Evolutionary conservation across 1,284 basidiomycete genomes (phyloP).

Genomic region (Afroboletus lepidellus): DNA sequence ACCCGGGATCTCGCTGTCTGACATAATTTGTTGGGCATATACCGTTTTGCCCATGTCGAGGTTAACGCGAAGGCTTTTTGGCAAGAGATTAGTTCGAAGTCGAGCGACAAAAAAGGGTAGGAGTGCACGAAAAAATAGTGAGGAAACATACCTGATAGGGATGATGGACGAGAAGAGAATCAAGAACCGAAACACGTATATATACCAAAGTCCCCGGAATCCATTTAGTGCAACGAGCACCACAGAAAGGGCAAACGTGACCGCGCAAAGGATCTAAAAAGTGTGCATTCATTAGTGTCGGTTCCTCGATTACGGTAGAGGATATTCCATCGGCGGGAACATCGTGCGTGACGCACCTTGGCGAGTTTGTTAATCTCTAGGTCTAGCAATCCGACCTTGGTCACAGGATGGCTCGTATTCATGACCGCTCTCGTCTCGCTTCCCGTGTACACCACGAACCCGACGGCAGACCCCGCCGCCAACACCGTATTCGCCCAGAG

Average conservation of each 20-base stretch:
- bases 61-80: constrained; percentile 89
- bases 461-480: constrained; percentile 91
- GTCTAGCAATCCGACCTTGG: constrained; percentile 92
- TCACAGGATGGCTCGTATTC: constrained; percentile 97
- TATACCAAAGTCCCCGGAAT: constrained; percentile 94
- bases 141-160: constrained; percentile 81
- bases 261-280: constrained; percentile 84
- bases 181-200: constrained; percentile 95
- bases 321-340: background rate
- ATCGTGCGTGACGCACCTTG: constrained; percentile 58
- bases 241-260: constrained; percentile 90
- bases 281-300: background rate
- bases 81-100: background rate
- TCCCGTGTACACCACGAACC: constrained; percentile 93
- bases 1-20: constrained; percentile 87
- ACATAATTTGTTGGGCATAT: constrained; percentile 94
- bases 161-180: constrained; percentile 99
- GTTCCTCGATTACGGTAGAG: background rate
- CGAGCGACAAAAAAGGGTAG: background rate
- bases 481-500: constrained; percentile 98
- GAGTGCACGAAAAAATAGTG: background rate
- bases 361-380: constrained; percentile 94
- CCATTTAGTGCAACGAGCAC: constrained; percentile 94
- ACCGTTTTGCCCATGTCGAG: constrained; percentile 99
- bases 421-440: constrained; percentile 96